Conservation (phyloP, 1,284 basidiomycete species). For the Naganishia sp. region DNA sequence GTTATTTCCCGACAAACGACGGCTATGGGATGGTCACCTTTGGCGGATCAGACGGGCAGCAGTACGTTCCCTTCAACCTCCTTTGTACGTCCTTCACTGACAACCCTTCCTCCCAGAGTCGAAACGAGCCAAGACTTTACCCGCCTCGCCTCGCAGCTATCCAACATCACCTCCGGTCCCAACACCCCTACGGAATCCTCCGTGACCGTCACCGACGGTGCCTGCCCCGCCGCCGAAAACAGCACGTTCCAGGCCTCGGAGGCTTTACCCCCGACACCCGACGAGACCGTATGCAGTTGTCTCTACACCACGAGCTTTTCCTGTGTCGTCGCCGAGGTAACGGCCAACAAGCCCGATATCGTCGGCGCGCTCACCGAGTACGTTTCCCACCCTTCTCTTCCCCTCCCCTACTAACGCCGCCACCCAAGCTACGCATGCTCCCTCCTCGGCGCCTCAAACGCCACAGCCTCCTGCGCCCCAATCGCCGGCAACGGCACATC, state of each 20-base stretch:
- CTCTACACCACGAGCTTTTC: constrained; percentile 64
- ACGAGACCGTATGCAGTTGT: constrained; percentile 75
- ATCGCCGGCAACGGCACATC: constrained; percentile 72
- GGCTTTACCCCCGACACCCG: constrained; percentile 78
- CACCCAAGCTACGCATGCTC: constrained; percentile 64
- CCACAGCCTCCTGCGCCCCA: constrained; percentile 62
- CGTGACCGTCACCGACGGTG: constrained; percentile 62
- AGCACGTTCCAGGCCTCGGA: constrained; percentile 65
- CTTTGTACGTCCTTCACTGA: neutral
- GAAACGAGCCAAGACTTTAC: constrained; percentile 60
- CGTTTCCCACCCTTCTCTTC: constrained; percentile 31
- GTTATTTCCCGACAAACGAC: constrained; percentile 69
- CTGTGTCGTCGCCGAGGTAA: constrained; percentile 69
- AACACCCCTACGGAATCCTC: constrained; percentile 65
- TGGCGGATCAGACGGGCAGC: constrained; percentile 50
- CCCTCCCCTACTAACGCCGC: neutral
- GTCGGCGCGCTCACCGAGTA: constrained; percentile 66
- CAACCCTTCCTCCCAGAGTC: constrained; percentile 36
- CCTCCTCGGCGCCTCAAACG: constrained; percentile 64
- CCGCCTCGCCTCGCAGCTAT: constrained; percentile 66
- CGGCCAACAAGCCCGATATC: constrained; percentile 65
- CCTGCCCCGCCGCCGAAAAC: constrained; percentile 65
- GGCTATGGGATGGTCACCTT: constrained; percentile 84
- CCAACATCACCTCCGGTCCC: constrained; percentile 60
- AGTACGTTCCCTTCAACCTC: constrained; percentile 37